A percentile compares a stretch with the other conserved stretches of the same genome.
These are phyloP conservation scores for Olyra latifolia DNA, from an alignment of 176 grass and related monocot genomes.

Conservation along the genomic window DNA sequence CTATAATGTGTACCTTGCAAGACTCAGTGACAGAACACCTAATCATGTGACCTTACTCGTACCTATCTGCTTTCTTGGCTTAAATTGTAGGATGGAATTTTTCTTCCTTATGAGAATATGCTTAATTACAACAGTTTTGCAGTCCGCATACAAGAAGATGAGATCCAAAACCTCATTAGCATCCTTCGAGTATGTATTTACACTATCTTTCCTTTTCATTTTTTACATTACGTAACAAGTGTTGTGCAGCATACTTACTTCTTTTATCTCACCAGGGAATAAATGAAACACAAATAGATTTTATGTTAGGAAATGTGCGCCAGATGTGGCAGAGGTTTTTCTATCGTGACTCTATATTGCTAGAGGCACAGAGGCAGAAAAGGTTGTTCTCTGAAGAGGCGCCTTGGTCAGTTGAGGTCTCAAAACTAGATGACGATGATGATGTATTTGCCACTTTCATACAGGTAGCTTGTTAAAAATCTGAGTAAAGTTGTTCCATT, in stretches of 20 bases:
- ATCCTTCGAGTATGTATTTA: slow-evolving; percentile 56
- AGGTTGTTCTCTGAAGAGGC: slow-evolving; percentile 61
- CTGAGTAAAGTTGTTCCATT: background rate
- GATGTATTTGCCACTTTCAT: slow-evolving; percentile 94
- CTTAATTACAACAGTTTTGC: slow-evolving; percentile 87
- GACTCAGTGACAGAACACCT: background rate
- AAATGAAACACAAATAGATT: slow-evolving; percentile 78
- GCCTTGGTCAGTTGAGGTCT: slow-evolving; percentile 77
- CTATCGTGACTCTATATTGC: slow-evolving; percentile 81
- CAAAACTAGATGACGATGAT: slow-evolving; percentile 69
- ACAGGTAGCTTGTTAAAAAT: slow-evolving; percentile 54
- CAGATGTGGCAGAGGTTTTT: slow-evolving; percentile 89
- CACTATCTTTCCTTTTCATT: background rate
- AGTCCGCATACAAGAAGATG: slow-evolving; percentile 80
- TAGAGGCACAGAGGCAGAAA: slow-evolving; percentile 82
- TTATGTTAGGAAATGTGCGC: slow-evolving; percentile 87
- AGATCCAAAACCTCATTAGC: slow-evolving; percentile 73
- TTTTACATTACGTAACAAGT: background rate
- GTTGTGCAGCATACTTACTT: slow-evolving; percentile 15
- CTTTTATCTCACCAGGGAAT: slow-evolving; percentile 48
- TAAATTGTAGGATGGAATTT: slow-evolving; percentile 82
- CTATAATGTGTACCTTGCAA: slow-evolving; percentile 19
- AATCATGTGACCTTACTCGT: slow-evolving; percentile 1
- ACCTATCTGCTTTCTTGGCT: slow-evolving; percentile 25
- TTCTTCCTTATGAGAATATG: slow-evolving; percentile 87